Base-by-base conservation (phyloP, 129 eudicot species). In the Scalesia atractyloides region DNA sequence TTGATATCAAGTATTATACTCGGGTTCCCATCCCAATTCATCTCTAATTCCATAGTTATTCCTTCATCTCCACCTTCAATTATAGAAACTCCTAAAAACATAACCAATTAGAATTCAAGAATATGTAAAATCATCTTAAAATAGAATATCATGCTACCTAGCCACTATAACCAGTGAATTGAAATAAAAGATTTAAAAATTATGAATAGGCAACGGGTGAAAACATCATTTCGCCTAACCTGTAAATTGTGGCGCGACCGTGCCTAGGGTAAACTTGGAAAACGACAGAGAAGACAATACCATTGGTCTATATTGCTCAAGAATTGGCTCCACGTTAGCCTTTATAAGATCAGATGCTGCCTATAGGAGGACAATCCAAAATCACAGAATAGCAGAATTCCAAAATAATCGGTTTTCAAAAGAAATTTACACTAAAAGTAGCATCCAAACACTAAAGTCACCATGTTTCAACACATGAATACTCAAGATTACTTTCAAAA, bases 1-100 rank as follows among this genome's bases (percentile, higher is more conserved):
- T 87, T 90, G 48, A 93, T 90, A 84, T 87, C 98, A 74, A 93
- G 98, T 70, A 93, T 68, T 70, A 93, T 93, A 82, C 81, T 93
- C 41, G 98, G 98, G 74, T 93, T 93, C 22, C 98, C 98, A 81
- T 93, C 98, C 98, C 98, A 93, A 65, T 93, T 87, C 98, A 93
- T 93, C 82, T 93, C 97, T 57, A 93, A 51, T 75, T 93, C 98
- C 98, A 93, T 90, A 44, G 98, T 93, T 77, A 93, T 85, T 71
- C 98, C 97, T 44, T 86, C 97, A 53, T 60, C 41, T 59, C 81
- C 91, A 76, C 81, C 97, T 70, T 93, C 98, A 71, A 93, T 74
- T 9, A 93, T 84, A 16, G 92, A 81, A 82, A 93, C 84, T 72
- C 98, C 98, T 93, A 49, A 81, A 15, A 56, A 52, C 49, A 72